These are phyloP conservation scores for Geotrichum australiense DNA, from an alignment of 1,139 yeast species.

Conservation along the genomic window DNA sequence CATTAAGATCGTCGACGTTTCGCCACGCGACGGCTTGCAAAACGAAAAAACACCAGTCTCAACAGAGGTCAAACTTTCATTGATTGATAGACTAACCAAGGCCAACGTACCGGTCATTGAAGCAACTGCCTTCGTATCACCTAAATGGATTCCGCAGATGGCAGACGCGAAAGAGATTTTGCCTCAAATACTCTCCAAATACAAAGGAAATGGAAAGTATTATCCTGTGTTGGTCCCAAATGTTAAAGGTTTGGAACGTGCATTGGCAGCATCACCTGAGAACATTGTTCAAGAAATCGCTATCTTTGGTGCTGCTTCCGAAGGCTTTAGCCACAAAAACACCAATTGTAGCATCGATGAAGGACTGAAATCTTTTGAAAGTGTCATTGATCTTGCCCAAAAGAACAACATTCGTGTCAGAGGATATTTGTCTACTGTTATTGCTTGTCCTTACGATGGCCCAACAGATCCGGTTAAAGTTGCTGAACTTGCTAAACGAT, in stretches of 20 bases:
- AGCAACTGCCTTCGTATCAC: constrained; percentile 35
- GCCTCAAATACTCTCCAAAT: constrained; percentile 5
- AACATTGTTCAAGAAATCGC: constrained; percentile 29
- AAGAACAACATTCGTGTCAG: constrained; percentile 27
- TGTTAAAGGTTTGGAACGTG: constrained; percentile 30
- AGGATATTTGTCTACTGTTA: constrained; percentile 34
- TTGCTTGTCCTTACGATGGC: constrained; percentile 36
- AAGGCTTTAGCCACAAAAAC: constrained; percentile 32
- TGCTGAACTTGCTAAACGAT: constrained; percentile 27
- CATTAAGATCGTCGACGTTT: constrained; percentile 32
- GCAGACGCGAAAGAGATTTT: constrained; percentile 17
- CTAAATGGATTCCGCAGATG: constrained; percentile 36
- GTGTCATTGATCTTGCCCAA: constrained; percentile 28
- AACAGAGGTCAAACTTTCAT: constrained; percentile 30
- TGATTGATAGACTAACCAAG: constrained; percentile 29
- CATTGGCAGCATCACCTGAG: constrained; percentile 23
- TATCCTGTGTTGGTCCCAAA: constrained; percentile 34
- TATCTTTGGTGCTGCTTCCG: constrained; percentile 34
- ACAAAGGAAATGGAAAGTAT: constrained; percentile 22
- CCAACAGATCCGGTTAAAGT: constrained; percentile 31
- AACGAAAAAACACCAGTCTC: constrained; percentile 31
- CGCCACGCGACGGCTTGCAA: constrained; percentile 36
- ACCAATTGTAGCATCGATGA: constrained; percentile 32
- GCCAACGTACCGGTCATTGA: constrained; percentile 32
- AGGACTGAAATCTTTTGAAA: constrained; percentile 27